These are phyloP conservation scores for Tylopilus subfusipes DNA, from an alignment of 768 basidiomycete species.

Conservation along the genomic window DNA sequence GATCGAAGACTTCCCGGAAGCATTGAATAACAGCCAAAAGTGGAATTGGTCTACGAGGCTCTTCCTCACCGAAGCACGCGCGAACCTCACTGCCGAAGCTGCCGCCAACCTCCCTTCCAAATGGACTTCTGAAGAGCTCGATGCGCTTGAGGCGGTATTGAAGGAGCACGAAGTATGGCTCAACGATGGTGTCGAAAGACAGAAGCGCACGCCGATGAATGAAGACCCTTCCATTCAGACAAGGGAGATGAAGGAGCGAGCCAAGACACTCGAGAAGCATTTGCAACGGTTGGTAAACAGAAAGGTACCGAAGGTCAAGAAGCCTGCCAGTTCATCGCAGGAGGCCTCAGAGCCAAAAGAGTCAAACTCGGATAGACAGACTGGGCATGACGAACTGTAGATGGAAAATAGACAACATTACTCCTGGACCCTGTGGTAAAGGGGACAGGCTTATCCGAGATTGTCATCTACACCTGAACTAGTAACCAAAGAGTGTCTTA, in stretches of 20 bases:
- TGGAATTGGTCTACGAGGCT: conserved; percentile 83
- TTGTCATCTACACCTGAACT: neutral
- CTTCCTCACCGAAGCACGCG: conserved; percentile 80
- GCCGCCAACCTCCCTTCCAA: conserved; percentile 62
- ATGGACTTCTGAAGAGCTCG: conserved; percentile 86
- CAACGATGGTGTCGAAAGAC: conserved; percentile 74
- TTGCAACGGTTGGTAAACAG: conserved; percentile 65
- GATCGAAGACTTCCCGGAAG: conserved; percentile 78
- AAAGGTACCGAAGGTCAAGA: conserved; percentile 63
- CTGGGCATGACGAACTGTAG: conserved; percentile 32
- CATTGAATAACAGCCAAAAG: conserved; percentile 79
- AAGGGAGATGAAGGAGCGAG: conserved; percentile 79
- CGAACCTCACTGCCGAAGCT: conserved; percentile 67
- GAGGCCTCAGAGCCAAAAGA: conserved; percentile 17
- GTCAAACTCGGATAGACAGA: conserved; percentile 15
- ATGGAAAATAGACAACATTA: conserved; percentile 16
- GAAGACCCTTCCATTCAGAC: conserved; percentile 86
- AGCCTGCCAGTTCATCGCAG: conserved; percentile 30
- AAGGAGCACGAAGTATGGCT: conserved; percentile 85
- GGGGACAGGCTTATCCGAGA: too few relatives aligned
- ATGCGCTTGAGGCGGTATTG: conserved; percentile 69
- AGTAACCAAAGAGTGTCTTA: neutral
- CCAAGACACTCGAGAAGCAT: conserved; percentile 74
- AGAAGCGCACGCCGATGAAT: conserved; percentile 67
- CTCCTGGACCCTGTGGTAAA: too few relatives aligned